Conservation (phyloP, 306 rosid species). For the Cicer chorassanicum region DNA sequence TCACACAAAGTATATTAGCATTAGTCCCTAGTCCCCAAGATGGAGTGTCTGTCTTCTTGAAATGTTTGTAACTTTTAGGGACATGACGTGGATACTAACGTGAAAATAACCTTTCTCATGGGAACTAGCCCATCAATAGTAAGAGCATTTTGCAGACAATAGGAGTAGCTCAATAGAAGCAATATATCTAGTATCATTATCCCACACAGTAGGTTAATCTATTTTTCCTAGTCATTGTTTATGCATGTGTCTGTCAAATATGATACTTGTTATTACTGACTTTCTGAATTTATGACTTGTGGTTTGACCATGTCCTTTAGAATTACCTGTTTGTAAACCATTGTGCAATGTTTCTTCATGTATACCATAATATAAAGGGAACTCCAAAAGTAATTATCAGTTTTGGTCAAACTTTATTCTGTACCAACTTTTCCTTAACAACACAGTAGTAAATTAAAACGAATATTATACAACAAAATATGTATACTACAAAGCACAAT, state of each 20-base stretch:
- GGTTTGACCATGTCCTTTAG: not conserved
- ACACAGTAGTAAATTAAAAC: no score
- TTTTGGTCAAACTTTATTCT: not conserved
- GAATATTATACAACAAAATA: no score
- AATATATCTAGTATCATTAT: not conserved
- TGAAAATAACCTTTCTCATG: not conserved
- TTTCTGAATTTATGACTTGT: not conserved
- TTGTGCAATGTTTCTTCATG: not conserved
- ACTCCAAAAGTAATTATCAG: not conserved
- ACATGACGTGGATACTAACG: not conserved
- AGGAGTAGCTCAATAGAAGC: not conserved
- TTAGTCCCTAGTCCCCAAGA: not conserved
- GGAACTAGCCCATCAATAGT: not conserved
- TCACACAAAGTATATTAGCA: not conserved
- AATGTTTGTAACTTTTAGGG: not conserved
- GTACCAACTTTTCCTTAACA: not conserved
- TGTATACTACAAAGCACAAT: not conserved
- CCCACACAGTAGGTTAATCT: not conserved
- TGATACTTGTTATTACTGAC: not conserved
- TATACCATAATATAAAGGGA: not conserved
- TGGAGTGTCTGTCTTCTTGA: not conserved
- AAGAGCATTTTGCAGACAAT: not conserved
- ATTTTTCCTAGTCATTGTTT: not conserved
- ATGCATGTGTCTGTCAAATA: constrained; percentile 9
- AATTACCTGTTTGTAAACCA: not conserved